Evolutionary conservation across 2,329 filamentous ascomycete species (phyloP), one percentile per base, ranked within the genome.

Genomic region (Fusarium acutatum): DNA sequence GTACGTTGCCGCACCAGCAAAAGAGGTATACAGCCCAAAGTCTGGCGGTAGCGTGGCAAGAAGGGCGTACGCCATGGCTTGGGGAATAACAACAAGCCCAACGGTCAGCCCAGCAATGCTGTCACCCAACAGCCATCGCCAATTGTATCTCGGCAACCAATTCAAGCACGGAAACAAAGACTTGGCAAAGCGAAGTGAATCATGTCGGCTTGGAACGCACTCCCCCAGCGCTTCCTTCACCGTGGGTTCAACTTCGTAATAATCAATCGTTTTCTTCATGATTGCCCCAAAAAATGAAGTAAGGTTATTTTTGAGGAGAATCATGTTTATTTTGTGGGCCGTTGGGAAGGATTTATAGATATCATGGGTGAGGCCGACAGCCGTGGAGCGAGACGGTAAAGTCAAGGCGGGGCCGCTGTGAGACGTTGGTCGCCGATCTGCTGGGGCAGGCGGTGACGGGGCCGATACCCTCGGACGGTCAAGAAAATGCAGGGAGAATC

Each of bases 1-100:
- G 83, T 96, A 96, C 59, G 94, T 86, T 59, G 94, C 83, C 37
- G 94, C 92, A 56, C 93, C 93, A 81, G 94, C 93, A 78, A 96
- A 96, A 1, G 93, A 95, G 0, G 93, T 94, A 82, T 96, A 96
- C 0, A 96, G 84, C 40, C 93, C 93, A 77, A 89, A 95, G 75
- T 94, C 88, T 6, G 90, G 87, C 0, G 87, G 86, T 22, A 96
- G 84, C 46, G 90, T 85, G 30, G 93, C 93, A 28, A 96, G 85
- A 38, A 91, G 83, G 18, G 93, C 93, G 79, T 96, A 96, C 1
- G 93, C 93, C 91, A 95, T 93, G 64, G 91, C 90, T 82, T 95
- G 93, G 9, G 93, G 93, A 52, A 95, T 91, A 34, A 95, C 92
- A 18, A 95, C 93, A 57, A 92, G 88, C 44, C 93, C 93, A 63